Evolutionary conservation across 2,329 filamentous ascomycete genomes (phyloP), one percentile per base, ranked within the genome.

Genomic region (Xylaria sp.): DNA sequence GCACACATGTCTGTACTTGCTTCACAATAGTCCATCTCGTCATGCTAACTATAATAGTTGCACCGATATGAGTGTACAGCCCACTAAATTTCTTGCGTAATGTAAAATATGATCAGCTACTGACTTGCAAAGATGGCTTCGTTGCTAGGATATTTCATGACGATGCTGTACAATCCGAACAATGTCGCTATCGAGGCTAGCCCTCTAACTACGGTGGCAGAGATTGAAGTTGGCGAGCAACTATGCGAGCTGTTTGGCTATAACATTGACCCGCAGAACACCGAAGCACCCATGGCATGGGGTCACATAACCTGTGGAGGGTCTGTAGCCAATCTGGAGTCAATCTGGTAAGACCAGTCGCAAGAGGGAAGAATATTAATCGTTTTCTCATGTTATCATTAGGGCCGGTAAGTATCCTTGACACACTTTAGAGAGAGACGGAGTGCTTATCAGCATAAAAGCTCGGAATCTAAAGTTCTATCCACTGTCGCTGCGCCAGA

Each of bases 151-250:
- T 82, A 82, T 66, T 78, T 82, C 28, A 80, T 80, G 74, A 80
- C 80, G 0, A 83, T 83, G 80, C 35, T 83, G 23, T 83, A 82
- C 61, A 82, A 83, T 50, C 80, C 80, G 0, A 83, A 83, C 71
- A 83, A 83, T 37, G 77, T 83, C 1, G 73, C 79, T 1, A 67
- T 80, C 0, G 81, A 83, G 61, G 80, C 77, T 1, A 82, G 79
- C 43, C 81, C 81, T 0, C 65, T 82, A 12, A 78, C 79, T 0
- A 83, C 79, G 0, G 59, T 80, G 2, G 75, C 78, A 3, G 81
- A 83, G 63, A 75, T 79, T 4, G 72, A 77, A 40, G 80, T 79
- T 1, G 81, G 81, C 0, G 68, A 80, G 57, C 77, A 83, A 57
- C 70, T 83, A 12, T 82, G 79, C 42, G 69, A 78, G 2, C 64